These are phyloP conservation scores for Polytrichum formosum DNA, from an alignment of 225 moss, liverwort and hornwort species.

Conservation along the genomic window DNA sequence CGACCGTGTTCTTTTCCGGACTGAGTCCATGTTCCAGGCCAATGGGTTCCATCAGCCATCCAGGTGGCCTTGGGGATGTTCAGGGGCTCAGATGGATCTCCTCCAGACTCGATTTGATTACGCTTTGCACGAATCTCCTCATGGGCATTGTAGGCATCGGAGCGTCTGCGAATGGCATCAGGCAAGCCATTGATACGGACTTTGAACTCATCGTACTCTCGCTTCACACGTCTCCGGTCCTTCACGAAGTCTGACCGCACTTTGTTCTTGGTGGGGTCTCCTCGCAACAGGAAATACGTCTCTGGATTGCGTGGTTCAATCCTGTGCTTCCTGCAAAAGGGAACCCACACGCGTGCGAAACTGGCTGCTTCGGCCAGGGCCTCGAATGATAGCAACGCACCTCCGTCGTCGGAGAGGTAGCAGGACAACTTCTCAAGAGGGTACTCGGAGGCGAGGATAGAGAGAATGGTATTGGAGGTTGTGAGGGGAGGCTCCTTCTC, in stretches of 20 bases:
- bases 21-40: slow-evolving; percentile 74
- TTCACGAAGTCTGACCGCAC: slow-evolving; percentile 70
- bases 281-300: slow-evolving; percentile 58
- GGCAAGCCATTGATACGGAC: slow-evolving; percentile 69
- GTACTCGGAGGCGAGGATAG: slow-evolving; percentile 55
- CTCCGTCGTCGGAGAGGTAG: slow-evolving; percentile 64
- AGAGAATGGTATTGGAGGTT: slow-evolving; percentile 56
- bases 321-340: slow-evolving; percentile 70
- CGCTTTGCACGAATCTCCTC: slow-evolving; percentile 74
- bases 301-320: slow-evolving; percentile 80
- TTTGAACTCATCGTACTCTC: slow-evolving; percentile 80
- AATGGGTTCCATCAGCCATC: slow-evolving; percentile 85
- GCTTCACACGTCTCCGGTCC: slow-evolving; percentile 74
- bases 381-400: slow-evolving; percentile 64
- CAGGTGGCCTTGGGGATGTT: slow-evolving; percentile 73
- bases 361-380: slow-evolving; percentile 75
- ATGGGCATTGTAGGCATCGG: slow-evolving; percentile 79
- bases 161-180: slow-evolving; percentile 71
- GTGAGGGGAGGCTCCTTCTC: slow-evolving; percentile 64
- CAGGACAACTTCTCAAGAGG: slow-evolving; percentile 52
- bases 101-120: slow-evolving; percentile 59
- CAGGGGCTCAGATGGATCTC: slow-evolving; percentile 57
- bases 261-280: slow-evolving; percentile 74
- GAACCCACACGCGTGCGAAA: slow-evolving; percentile 78
- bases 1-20: slow-evolving; percentile 70